Evolutionary conservation across 345 rosid species (phyloP), one percentile per base, ranked within the genome.

Genomic region (Clausena lansium): DNA sequence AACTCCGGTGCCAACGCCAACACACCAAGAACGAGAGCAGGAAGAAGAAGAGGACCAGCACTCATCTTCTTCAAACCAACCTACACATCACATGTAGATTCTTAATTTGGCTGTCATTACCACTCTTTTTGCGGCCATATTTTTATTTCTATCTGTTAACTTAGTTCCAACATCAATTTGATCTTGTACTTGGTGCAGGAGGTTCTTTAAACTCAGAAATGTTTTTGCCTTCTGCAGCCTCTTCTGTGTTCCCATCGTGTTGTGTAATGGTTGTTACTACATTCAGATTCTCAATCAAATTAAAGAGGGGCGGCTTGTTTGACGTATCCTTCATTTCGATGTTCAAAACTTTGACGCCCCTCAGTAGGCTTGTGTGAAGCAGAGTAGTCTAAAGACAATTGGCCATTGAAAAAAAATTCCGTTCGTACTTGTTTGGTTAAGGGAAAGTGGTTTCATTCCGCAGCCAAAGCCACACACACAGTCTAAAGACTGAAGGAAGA

Each of bases 41-140:
- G 81, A 76, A 52, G 77, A 81, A 65, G 83, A 81, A 22, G 77
- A 83, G 33, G 62, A 83, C 59, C 80, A 81, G 65, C 58, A 70
- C 54, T 33, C 84, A 9, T 30, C 79, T 76, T 68, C 70, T 74
- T 68, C 47, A 14, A 47, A 24, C 45, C 70, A 59, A 30, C 33
- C 58, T 41, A 19, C 59, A 27, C 35, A 7, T 52, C 6, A 17
- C 20, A 17, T 27, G 57, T 60, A 22, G 67, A 67, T 66, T 71
- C 77, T 35, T 81, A 52, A 45, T 13, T 30, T 3, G 38, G 2
- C 2, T 65, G 45, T 19, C 45, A 20, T 65, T 25, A 28, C 10
- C 54, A 68, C n/a, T 41, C n/a, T 45, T 52, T 24, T 60, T 57
- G 63, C 58, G 17, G 50, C 41, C n/a, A 47, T 74, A 66, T 32